Evolutionary conservation across 495 filamentous ascomycete species (phyloP).

Genomic region (Podospora pseudocomata): DNA sequence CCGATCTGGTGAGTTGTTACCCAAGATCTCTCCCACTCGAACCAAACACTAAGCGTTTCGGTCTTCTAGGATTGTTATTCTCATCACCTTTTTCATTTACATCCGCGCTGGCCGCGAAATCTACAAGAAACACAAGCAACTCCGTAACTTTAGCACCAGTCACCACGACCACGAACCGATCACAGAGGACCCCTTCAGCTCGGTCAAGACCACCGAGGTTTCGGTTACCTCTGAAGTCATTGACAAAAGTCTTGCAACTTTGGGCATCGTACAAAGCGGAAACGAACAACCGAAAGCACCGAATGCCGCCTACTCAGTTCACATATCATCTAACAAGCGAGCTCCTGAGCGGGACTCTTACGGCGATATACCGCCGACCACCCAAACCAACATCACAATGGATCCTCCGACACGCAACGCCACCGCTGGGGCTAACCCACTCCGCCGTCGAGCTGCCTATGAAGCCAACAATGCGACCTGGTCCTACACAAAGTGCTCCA

Average conservation of each 20-base stretch:
- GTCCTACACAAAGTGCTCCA: conserved; percentile 78
- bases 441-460: conserved; percentile 23
- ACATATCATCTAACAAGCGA: conserved; percentile 40
- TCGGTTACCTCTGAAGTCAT: conserved; percentile 45
- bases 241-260: conserved; percentile 15
- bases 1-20: conserved; percentile 64
- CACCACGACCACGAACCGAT: conserved; percentile 15
- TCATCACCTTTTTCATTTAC: conserved; percentile 70
- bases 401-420: conserved; percentile 13
- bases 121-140: conserved; percentile 51
- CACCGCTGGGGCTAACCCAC: conserved; percentile 11
- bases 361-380: conserved; percentile 13
- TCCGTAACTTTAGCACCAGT: conserved; percentile 38
- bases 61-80: conserved; percentile 54
- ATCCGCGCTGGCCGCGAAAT: conserved; percentile 68
- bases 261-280: conserved; percentile 8
- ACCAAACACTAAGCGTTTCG: neutral
- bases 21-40: neutral
- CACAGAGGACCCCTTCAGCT: conserved; percentile 38
- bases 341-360: conserved; percentile 20
- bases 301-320: conserved; percentile 46
- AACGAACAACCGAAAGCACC: conserved; percentile 20
- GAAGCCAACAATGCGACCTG: conserved; percentile 57
- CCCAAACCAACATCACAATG: conserved; percentile 21
- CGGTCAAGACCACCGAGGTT: conserved; percentile 58